Evolutionary conservation across 129 eudicot species (phyloP).

Genomic region (Flaveria bidentis): DNA sequence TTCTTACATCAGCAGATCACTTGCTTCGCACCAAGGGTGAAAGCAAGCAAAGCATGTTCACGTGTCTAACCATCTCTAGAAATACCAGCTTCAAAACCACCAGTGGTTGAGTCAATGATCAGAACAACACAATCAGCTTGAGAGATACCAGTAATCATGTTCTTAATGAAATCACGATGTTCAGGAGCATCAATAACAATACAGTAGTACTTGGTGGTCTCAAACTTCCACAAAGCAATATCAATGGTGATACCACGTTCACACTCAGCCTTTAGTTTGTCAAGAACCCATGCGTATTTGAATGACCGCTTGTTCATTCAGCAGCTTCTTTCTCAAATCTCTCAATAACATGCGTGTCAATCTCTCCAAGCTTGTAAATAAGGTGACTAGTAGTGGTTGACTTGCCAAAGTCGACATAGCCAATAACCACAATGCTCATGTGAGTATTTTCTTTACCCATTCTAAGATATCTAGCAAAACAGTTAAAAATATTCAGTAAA

Average conservation of each 20-base stretch:
- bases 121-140: slow-evolving; percentile 32
- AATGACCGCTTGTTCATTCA: no score
- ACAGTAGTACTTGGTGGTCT: slow-evolving; percentile 39
- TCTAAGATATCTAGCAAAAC: background rate
- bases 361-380: no score
- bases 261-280: slow-evolving; percentile 22
- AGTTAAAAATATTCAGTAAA: background rate
- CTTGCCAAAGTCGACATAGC: no score
- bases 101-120: slow-evolving; percentile 33
- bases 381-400: no score
- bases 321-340: no score
- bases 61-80: slow-evolving; percentile 33
- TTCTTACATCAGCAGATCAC: slow-evolving; percentile 33
- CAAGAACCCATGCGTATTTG: no score
- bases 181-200: slow-evolving; percentile 63
- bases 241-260: slow-evolving; percentile 34
- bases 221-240: slow-evolving; percentile 33
- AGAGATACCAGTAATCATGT: slow-evolving; percentile 49
- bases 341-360: no score
- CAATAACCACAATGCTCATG: no score
- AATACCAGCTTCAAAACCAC: slow-evolving; percentile 35
- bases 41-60: slow-evolving; percentile 34
- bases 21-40: slow-evolving; percentile 32
- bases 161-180: slow-evolving; percentile 60
- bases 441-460: no score